Evolutionary conservation across 2,329 filamentous ascomycete species (phyloP).

Genomic region (Colletotrichum sp.): DNA sequence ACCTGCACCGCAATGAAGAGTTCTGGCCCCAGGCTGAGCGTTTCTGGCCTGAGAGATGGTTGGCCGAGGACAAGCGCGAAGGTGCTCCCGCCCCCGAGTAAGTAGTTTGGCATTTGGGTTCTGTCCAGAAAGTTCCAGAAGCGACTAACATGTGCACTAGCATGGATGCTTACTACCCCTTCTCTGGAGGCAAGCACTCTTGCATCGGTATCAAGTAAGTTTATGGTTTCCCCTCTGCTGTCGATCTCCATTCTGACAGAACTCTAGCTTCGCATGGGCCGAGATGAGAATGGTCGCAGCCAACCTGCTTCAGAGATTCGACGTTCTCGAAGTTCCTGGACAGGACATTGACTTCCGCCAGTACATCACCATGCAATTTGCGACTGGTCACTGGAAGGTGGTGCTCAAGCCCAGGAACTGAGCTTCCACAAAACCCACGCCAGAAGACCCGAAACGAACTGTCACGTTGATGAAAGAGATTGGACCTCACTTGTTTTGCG

Average conservation of each 20-base stretch:
- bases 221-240: background rate
- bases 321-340: slow-evolving; percentile 24
- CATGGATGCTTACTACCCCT: slow-evolving; percentile 19
- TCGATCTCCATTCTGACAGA: background rate
- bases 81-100: slow-evolving; percentile 11
- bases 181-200: slow-evolving; percentile 27
- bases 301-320: slow-evolving; percentile 25
- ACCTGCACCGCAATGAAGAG: slow-evolving; percentile 14
- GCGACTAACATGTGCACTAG: background rate
- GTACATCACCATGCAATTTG: slow-evolving; percentile 29
- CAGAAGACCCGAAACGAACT: too few species aligned
- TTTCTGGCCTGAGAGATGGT: slow-evolving; percentile 17
- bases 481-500: background rate
- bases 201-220: slow-evolving; percentile 28
- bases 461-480: background rate
- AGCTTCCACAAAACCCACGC: background rate
- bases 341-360: slow-evolving; percentile 27
- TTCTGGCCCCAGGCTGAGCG: slow-evolving; percentile 13
- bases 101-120: background rate
- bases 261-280: slow-evolving; percentile 25
- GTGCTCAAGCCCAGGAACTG: slow-evolving; percentile 34
- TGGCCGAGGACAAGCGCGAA: slow-evolving; percentile 6
- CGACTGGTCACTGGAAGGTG: slow-evolving; percentile 32
- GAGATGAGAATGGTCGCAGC: slow-evolving; percentile 28
- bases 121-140: background rate